phyloP scores from a whole-genome alignment of 2,329 filamentous ascomycete genomes.

The Cercospora janseana region DNA sequence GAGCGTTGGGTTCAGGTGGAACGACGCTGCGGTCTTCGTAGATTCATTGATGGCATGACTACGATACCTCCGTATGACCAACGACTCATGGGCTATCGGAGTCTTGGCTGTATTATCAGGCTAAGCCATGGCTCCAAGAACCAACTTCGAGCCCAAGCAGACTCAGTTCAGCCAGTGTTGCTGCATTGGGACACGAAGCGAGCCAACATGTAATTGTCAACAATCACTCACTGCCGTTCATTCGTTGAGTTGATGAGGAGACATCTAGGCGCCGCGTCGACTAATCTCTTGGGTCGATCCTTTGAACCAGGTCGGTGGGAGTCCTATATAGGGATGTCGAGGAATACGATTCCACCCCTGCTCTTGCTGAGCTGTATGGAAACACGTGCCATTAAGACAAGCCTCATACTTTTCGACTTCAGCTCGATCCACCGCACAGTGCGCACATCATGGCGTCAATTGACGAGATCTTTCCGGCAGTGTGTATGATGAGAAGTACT shows the following conservation, averaged over 20 bases:
- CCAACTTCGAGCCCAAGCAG: not conserved
- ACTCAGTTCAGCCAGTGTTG: not conserved
- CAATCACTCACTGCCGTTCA: not conserved
- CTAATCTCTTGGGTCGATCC: not conserved
- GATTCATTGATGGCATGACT: not conserved
- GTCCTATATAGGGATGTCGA: not conserved
- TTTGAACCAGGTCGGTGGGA: not conserved
- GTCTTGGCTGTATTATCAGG: slow-evolving; percentile 7
- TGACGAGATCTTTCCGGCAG: slow-evolving; percentile 5
- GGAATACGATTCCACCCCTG: not conserved
- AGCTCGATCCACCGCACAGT: not conserved
- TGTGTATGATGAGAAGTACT: not conserved
- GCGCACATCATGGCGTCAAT: slow-evolving; percentile 2
- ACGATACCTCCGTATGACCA: not conserved
- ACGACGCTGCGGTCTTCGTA: not conserved
- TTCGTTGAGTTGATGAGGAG: not conserved
- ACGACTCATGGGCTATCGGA: slow-evolving; percentile 1
- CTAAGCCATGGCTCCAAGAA: slow-evolving; percentile 3
- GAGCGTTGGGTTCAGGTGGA: not conserved
- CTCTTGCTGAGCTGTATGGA: too few species aligned
- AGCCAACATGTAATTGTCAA: not conserved
- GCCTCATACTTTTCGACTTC: not conserved
- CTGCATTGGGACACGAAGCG: not conserved
- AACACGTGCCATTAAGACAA: too few species aligned
- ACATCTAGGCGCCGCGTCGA: slow-evolving; percentile 1